phyloP scores from a whole-genome alignment of 23 red algal genomes.

The Gracilaria caudata region DNA sequence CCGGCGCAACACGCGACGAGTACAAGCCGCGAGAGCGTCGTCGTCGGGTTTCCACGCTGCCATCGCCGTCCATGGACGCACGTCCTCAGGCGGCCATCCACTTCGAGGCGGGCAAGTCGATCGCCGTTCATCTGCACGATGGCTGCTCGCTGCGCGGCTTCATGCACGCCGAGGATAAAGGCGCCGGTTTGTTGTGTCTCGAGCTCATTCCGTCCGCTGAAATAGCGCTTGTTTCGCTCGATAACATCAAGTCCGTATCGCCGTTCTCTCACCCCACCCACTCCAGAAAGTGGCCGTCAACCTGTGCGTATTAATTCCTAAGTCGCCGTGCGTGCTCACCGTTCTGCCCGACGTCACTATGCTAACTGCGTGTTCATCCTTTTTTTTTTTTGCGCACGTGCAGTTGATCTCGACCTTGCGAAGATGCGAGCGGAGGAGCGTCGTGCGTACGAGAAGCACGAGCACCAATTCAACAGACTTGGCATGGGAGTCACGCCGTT shows the following conservation, averaged over 20 bases:
- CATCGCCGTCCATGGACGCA: neutral
- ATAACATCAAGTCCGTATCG: conserved; percentile 49
- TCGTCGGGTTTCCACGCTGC: neutral
- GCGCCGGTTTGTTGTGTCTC: conserved; percentile 47
- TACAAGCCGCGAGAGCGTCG: neutral
- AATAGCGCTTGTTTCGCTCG: conserved; percentile 40
- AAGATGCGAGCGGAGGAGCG: conserved; percentile 36
- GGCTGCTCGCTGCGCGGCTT: conserved; percentile 48
- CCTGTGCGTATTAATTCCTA: conserved; percentile 33
- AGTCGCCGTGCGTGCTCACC: neutral
- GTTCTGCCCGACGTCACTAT: neutral
- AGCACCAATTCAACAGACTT: conserved; percentile 28
- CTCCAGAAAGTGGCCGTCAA: conserved; percentile 49
- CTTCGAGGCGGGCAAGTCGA: conserved; percentile 42
- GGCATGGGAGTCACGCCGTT: conserved; percentile 51
- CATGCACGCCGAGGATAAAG: conserved; percentile 54
- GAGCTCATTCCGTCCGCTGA: conserved; percentile 68
- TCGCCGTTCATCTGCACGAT: conserved; percentile 51
- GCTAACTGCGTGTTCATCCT: neutral
- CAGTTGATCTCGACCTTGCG: conserved; percentile 2
- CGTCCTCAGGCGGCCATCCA: conserved; percentile 16
- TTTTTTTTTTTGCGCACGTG: neutral
- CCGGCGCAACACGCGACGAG: no score
- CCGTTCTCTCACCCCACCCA: neutral
- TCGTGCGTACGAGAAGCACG: conserved; percentile 34